A percentile compares a stretch with the other conserved stretches of the same genome.
These are phyloP conservation scores for Metarhizium anisopliae DNA, from an alignment of 2,329 filamentous ascomycete species.

Conservation along the genomic window DNA sequence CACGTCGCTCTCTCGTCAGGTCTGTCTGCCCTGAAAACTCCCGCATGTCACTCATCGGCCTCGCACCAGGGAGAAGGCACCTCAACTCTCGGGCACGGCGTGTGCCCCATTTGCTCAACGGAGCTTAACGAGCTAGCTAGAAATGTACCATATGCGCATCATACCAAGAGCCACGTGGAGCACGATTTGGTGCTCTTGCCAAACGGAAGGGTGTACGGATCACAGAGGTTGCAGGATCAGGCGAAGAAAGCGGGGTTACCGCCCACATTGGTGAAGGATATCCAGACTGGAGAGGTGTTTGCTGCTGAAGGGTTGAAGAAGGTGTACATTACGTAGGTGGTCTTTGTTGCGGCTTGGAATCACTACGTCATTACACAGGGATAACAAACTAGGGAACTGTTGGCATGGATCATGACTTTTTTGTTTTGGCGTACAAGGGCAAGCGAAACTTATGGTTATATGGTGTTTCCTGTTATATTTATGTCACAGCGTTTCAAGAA, in stretches of 20 bases:
- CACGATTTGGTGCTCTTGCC: constrained; percentile 79
- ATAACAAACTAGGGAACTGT: neutral
- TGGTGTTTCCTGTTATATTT: neutral
- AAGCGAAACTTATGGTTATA: neutral
- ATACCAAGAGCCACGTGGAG: constrained; percentile 89
- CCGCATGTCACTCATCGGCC: constrained; percentile 70
- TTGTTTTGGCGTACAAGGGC: neutral
- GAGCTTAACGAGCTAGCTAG: constrained; percentile 88
- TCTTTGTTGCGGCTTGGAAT: neutral
- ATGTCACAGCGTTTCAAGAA: neutral
- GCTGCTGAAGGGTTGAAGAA: constrained; percentile 60
- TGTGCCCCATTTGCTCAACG: constrained; percentile 93
- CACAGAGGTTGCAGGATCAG: constrained; percentile 62
- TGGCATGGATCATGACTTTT: neutral
- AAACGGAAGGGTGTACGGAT: constrained; percentile 78
- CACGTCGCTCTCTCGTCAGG: constrained; percentile 87
- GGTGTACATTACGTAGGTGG: constrained; percentile 71
- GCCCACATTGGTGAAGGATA: constrained; percentile 62
- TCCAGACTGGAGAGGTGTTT: constrained; percentile 64
- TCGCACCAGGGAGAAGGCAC: constrained; percentile 26
- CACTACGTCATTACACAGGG: too few relatives aligned
- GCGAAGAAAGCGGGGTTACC: constrained; percentile 70
- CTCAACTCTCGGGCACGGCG: constrained; percentile 53
- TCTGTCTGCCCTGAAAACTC: constrained; percentile 90
- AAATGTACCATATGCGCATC: constrained; percentile 87